Evolutionary conservation across 2,329 filamentous ascomycete species (phyloP).

Genomic region (Talaromyces amestolkiae): DNA sequence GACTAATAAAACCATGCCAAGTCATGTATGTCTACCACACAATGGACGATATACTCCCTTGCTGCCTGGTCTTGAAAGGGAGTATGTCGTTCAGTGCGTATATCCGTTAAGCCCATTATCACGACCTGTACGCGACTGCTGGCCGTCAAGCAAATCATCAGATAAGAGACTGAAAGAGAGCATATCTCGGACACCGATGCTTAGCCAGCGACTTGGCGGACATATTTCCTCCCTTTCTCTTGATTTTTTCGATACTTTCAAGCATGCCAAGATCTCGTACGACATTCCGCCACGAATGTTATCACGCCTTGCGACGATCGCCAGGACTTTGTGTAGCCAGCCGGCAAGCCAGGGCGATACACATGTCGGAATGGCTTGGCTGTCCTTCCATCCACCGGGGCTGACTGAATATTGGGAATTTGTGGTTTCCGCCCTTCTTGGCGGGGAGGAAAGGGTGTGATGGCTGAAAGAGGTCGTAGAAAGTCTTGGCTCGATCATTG

Average conservation of each 20-base stretch:
- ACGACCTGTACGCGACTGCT: neutral
- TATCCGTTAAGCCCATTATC: neutral
- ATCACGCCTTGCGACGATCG: neutral
- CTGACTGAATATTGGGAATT: neutral
- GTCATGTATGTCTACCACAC: neutral
- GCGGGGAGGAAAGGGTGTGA: constrained; percentile 2
- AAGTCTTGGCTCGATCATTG: neutral
- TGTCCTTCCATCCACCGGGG: constrained; percentile 4
- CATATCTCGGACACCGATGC: neutral
- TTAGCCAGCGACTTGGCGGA: neutral
- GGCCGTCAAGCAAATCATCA: neutral
- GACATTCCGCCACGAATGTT: constrained; percentile 12
- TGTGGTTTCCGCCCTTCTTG: constrained; percentile 9
- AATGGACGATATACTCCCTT: neutral
- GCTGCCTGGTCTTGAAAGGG: neutral
- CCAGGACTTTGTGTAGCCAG: neutral
- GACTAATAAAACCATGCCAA: neutral
- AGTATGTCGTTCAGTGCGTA: neutral
- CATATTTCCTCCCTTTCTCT: neutral
- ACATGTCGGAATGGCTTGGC: constrained; percentile 15
- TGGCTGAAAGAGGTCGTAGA: neutral
- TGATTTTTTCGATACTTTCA: neutral
- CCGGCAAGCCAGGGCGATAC: constrained; percentile 2
- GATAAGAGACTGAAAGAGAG: neutral
- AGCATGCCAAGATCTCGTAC: constrained; percentile 10